Conservation (phyloP, 306 rosid species). For the Calophaca sinica region DNA sequence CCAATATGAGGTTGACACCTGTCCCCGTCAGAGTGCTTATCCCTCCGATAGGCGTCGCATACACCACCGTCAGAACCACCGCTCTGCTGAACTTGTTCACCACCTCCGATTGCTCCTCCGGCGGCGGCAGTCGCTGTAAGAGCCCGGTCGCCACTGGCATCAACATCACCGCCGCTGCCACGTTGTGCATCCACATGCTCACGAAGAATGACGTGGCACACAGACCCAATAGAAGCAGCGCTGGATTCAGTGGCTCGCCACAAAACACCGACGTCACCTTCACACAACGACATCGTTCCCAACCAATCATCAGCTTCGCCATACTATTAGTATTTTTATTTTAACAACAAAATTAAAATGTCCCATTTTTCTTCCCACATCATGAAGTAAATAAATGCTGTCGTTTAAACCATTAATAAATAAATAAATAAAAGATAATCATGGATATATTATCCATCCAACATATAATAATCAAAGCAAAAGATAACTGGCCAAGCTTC, state of each 20-base stretch:
- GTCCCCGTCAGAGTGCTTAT: slow-evolving; percentile 84
- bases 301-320: slow-evolving; percentile 19
- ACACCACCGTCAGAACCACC: slow-evolving; percentile 70
- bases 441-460: background rate
- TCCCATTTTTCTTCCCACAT: background rate
- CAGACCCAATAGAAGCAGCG: slow-evolving; percentile 66
- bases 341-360: background rate
- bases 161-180: slow-evolving; percentile 81
- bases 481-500: background rate
- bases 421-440: background rate
- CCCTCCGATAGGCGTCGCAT: slow-evolving; percentile 71
- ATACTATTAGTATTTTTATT: background rate
- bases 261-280: slow-evolving; percentile 74
- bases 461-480: background rate
- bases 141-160: slow-evolving; percentile 91
- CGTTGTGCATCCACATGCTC: slow-evolving; percentile 97
- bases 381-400: background rate
- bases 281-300: background rate
- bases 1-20: slow-evolving; percentile 83
- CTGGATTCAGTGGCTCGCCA: slow-evolving; percentile 78
- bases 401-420: background rate
- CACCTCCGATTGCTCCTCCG: slow-evolving; percentile 48
- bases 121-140: slow-evolving; percentile 65
- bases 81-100: slow-evolving; percentile 73
- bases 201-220: slow-evolving; percentile 79